These are phyloP conservation scores for Claviceps paspali DNA, from an alignment of 2,329 filamentous ascomycete species.

Conservation along the genomic window DNA sequence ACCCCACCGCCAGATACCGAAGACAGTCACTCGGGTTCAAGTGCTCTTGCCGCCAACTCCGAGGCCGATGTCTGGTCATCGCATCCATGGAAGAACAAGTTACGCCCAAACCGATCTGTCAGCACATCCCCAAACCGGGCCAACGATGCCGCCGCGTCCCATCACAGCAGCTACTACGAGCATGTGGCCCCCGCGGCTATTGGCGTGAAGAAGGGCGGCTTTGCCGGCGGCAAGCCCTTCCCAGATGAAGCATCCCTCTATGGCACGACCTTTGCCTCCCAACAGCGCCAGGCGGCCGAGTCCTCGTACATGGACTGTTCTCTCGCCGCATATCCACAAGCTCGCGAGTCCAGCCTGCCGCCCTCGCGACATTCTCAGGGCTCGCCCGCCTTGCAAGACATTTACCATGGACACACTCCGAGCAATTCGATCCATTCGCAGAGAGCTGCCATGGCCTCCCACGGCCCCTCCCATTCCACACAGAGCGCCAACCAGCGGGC, in stretches of 20 bases:
- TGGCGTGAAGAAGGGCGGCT: slow-evolving; percentile 19
- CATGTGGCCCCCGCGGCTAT: slow-evolving; percentile 30
- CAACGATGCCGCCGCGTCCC: slow-evolving; percentile 31
- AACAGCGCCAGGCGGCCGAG: slow-evolving; percentile 18
- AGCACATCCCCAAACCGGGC: slow-evolving; percentile 44
- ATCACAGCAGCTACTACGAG: slow-evolving; percentile 29
- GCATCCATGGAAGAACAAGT: slow-evolving; percentile 44
- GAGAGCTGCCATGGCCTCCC: slow-evolving; percentile 24
- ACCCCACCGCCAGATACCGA: slow-evolving; percentile 18
- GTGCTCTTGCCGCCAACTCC: slow-evolving; percentile 52
- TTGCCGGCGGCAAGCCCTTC: slow-evolving; percentile 11
- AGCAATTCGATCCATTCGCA: slow-evolving; percentile 32
- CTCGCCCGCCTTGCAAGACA: slow-evolving; percentile 21
- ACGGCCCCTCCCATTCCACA: slow-evolving; percentile 30
- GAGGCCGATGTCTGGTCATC: slow-evolving; percentile 49
- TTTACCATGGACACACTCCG: slow-evolving; percentile 23
- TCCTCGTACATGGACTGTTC: slow-evolving; percentile 27
- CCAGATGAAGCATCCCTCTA: slow-evolving; percentile 13
- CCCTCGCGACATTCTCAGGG: slow-evolving; percentile 38
- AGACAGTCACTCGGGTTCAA: slow-evolving; percentile 45
- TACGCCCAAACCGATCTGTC: slow-evolving; percentile 26
- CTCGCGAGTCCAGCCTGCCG: slow-evolving; percentile 40
- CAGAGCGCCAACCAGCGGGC: slow-evolving; percentile 24
- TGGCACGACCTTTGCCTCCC: slow-evolving; percentile 11
- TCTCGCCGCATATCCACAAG: slow-evolving; percentile 17